Base-by-base conservation (phyloP, 2,329 filamentous ascomycete genomes). In the Xylariaceae sp. region DNA sequence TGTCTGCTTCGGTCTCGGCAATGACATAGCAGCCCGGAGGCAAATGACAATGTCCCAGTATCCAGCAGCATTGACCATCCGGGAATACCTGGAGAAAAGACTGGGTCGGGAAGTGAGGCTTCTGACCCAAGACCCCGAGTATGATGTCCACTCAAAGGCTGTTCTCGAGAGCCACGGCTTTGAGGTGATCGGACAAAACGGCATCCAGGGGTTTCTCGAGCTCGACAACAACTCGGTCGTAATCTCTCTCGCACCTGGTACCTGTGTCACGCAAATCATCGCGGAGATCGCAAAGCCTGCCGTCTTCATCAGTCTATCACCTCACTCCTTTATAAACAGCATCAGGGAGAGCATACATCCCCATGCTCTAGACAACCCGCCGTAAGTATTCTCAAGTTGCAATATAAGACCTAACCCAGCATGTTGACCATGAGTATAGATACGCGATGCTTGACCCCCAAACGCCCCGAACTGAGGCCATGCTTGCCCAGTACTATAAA, bases 161-260 rank as follows among this genome's bases (percentile, higher is more conserved):
- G 47, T 55, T 34, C 52, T 58, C 3, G 11, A 49, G 34, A 2
- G 9, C 2, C 4, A 35, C 3, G 55, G 42, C 4, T 61, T 58
- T 10, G 39, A 55, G 39, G 15, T 58, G 7, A 9, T 58, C 15
- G 59, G 51, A 1, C 6, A 2, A 23, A 13, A 42, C 47, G 55
- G 56, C 6, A 39, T 58, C n/a, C 17, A 52, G 1, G 56, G 59
- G 2, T 58, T 61, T 34, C n/a, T 61, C 3, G 55, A 58, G 39
- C 55, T 61, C 8, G 55, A 61, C 13, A 51, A 55, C 11, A 61
- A 61, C 6, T 49, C 59, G 11, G 2, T 61, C 11, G 59, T 58
- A 2, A 37, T 61, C 23, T 17, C 18, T 11, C 15, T 47, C 8
- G 11, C 23, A n/a, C 17, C 30, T 11, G 8, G n/a, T 5, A n/a